Conservation (phyloP, 129 eudicot genomes). For the Flaveria robusta region DNA sequence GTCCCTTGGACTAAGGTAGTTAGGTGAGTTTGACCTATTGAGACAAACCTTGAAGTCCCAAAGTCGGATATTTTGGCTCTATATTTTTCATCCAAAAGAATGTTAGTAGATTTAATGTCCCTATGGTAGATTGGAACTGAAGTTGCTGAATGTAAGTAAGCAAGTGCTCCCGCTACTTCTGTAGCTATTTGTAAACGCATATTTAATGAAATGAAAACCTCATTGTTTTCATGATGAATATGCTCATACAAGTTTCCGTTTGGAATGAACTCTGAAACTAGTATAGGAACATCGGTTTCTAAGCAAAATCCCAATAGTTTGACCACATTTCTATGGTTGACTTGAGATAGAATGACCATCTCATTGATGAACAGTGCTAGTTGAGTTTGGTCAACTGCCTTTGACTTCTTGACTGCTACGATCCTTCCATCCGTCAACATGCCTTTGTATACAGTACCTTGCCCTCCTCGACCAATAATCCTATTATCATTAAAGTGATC, state of each 20-base stretch:
- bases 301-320: constrained; percentile 42
- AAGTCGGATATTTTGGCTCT: constrained; percentile 48
- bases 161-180: constrained; percentile 42
- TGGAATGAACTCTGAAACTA: constrained; percentile 42
- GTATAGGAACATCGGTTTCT: constrained; percentile 44
- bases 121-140: constrained; percentile 43
- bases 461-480: constrained; percentile 43
- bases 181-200: constrained; percentile 40
- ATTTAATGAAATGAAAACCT: constrained; percentile 30
- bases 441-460: constrained; percentile 45
- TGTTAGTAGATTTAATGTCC: constrained; percentile 44
- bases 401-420: constrained; percentile 44
- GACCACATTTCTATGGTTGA: constrained; percentile 45
- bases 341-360: constrained; percentile 44
- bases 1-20: constrained; percentile 49
- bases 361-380: constrained; percentile 43
- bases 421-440: constrained; percentile 42
- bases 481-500: constrained; percentile 37
- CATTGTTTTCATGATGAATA: constrained; percentile 17
- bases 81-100: constrained; percentile 42
- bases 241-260: constrained; percentile 37
- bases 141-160: constrained; percentile 46
- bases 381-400: constrained; percentile 34
- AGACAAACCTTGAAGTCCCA: constrained; percentile 45
- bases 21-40: constrained; percentile 43